Base-by-base conservation (phyloP, 768 basidiomycete genomes). In the Boletus speciosus region DNA sequence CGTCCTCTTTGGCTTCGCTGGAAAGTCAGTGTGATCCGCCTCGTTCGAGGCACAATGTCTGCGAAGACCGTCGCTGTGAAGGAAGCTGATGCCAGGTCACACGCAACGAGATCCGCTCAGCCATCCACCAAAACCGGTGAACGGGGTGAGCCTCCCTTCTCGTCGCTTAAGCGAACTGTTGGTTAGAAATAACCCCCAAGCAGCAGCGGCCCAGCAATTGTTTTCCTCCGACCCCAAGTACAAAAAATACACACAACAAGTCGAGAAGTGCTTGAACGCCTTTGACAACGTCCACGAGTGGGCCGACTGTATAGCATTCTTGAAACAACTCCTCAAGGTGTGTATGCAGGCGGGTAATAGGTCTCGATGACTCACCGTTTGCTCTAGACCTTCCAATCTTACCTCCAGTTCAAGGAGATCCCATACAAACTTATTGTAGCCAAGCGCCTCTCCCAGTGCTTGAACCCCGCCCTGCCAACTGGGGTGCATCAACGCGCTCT, bases 231-330 rank as follows among this genome's bases (percentile, higher is more conserved):
- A 98, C 75, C 89, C 92, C 14, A 95, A 94, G 69, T 97, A 85
- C 76, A 93, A 90, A 76, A 97, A 97, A 73, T 98, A 93, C 73
- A 78, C 86, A 1, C 85, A 88, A 51, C 90, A 93, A 63, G 91
- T 99, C 45, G 97, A 99, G 68, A 88, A 88, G 73, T 93, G 90
- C 61, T 78, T 99, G 44, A 88, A 85, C 57, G 86, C 93, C 2
- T 98, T 99, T 65, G 94, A 97, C 66, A 91, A 85, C 65, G 93
- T 97, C 54, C 92, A 96, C 53, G 97, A 99, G 75, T 99, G 97
- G 97, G 95, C 97, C 55, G 97, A 99, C 74, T 98, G 94, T 70
- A 98, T 97, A 66, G 88, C 95, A 38, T 99, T 98, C 73, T 72
- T 99, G 70, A 95, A 95, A 67, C 89, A 94, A 61, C 72, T 97